Conservation (phyloP, 1,284 basidiomycete species). For the Cutaneotrichosporon cavernicola region DNA sequence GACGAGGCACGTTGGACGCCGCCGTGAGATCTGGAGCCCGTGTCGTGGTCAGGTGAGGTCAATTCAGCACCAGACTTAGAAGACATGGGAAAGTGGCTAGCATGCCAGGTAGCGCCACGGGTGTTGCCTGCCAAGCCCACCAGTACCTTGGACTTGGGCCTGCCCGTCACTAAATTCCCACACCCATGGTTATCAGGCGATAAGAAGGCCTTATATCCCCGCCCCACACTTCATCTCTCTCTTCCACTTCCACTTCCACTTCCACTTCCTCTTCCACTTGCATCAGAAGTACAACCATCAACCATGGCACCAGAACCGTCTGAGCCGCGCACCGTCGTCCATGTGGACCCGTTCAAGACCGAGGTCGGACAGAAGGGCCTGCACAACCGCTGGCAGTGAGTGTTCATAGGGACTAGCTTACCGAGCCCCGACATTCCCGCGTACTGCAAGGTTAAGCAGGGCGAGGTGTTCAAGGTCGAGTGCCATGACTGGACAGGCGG, state of each 20-base stretch:
- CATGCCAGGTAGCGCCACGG: too few relatives aligned
- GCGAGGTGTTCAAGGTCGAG: constrained; percentile 69
- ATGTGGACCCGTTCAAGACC: constrained; percentile 36
- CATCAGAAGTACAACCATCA: background rate
- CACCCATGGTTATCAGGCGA: background rate
- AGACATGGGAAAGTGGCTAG: too few relatives aligned
- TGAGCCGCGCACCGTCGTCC: constrained; percentile 30
- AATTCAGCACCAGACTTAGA: too few relatives aligned
- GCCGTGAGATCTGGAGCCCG: too few relatives aligned
- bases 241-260: background rate
- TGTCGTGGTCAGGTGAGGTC: too few relatives aligned
- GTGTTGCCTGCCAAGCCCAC: background rate
- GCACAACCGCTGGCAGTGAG: constrained; percentile 47
- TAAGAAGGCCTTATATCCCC: background rate
- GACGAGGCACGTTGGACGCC: too few relatives aligned
- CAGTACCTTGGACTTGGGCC: background rate
- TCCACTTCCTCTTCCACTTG: background rate
- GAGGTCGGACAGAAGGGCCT: constrained; percentile 34
- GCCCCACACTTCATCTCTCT: background rate
- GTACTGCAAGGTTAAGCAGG: constrained; percentile 34
- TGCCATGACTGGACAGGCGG: constrained; percentile 76
- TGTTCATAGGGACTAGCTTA: background rate
- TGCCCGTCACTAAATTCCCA: background rate
- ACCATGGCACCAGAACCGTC: constrained; percentile 9
- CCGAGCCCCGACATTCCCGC: constrained; percentile 42